A percentile compares a stretch with the other conserved stretches of the same genome.
Evolutionary conservation across 139 green algal genomes (phyloP).

Genomic region (Micractinium conductrix): DNA sequence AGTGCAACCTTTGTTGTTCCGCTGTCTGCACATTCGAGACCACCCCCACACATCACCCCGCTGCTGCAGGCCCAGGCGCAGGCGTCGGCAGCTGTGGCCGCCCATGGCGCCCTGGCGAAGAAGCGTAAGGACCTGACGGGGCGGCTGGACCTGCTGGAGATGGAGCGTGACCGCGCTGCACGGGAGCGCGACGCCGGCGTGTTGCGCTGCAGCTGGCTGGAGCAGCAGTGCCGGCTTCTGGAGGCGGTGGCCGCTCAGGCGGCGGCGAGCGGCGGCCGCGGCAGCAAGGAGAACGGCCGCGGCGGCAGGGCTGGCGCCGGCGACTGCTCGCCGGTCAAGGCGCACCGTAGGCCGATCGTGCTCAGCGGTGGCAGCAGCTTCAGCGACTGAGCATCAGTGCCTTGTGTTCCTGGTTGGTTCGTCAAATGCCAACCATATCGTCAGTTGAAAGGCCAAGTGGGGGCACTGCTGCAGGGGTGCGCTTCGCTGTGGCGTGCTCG

Average conservation of each 20-base stretch:
- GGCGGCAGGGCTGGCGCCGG: neutral
- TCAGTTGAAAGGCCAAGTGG: too few species aligned
- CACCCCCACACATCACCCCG: neutral
- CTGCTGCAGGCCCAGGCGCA: conserved; percentile 2
- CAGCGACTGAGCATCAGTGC: neutral
- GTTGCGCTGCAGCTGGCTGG: neutral
- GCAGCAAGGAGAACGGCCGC: conserved; percentile 5
- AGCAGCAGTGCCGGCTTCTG: conserved; percentile 33
- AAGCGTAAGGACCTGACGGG: conserved; percentile 29
- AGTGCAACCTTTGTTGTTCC: too few species aligned
- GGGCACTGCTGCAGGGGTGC: too few species aligned
- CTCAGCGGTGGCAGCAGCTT: neutral
- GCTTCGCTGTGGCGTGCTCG: too few species aligned
- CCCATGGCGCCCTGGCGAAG: neutral
- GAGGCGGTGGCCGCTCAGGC: conserved; percentile 21
- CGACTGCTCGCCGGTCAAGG: neutral
- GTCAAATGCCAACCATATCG: too few species aligned
- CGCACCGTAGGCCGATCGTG: neutral
- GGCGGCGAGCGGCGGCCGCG: neutral
- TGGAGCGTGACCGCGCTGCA: conserved; percentile 21
- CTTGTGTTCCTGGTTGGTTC: neutral
- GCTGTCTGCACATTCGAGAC: too few species aligned
- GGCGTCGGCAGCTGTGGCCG: neutral
- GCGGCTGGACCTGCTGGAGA: conserved; percentile 12
- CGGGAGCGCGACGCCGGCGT: neutral